Evolutionary conservation across 768 basidiomycete genomes (phyloP).

Genomic region (Phylloporus arenicola): DNA sequence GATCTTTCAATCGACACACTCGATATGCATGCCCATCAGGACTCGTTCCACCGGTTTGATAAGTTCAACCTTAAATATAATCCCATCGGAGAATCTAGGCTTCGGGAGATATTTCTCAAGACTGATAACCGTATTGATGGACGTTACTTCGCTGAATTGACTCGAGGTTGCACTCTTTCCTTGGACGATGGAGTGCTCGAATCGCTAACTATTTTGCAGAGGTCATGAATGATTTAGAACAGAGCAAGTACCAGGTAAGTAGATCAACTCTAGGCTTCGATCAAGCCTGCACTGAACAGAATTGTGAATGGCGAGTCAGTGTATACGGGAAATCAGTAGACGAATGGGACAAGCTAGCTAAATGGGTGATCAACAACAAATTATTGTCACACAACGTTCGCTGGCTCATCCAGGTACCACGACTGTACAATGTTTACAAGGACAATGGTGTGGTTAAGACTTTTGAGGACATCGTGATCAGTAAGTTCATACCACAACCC

Average conservation of each 20-base stretch:
- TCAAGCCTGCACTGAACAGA: conserved; percentile 38
- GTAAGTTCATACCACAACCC: conserved; percentile 44
- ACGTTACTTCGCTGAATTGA: conserved; percentile 90
- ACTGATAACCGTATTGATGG: conserved; percentile 95
- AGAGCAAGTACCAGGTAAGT: conserved; percentile 93
- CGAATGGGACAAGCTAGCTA: conserved; percentile 98
- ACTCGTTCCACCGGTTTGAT: conserved; percentile 97
- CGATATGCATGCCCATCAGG: conserved; percentile 98
- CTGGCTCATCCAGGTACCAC: conserved; percentile 95
- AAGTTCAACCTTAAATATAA: conserved; percentile 98
- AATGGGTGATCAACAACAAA: conserved; percentile 94
- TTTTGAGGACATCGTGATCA: conserved; percentile 87
- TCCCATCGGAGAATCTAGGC: conserved; percentile 89
- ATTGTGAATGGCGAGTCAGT: conserved; percentile 95
- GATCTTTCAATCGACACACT: conserved; percentile 98
- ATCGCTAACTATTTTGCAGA: conserved; percentile 44
- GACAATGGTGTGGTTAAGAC: conserved; percentile 74
- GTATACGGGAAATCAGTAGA: conserved; percentile 79
- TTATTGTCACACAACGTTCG: conserved; percentile 94
- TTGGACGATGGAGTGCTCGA: neutral
- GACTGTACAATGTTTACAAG: conserved; percentile 94
- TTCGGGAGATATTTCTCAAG: conserved; percentile 97
- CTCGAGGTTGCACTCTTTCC: conserved; percentile 54
- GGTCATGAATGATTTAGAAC: conserved; percentile 95
- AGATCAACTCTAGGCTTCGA: neutral